A percentile compares a stretch with the other conserved stretches of the same genome.
phyloP scores from a whole-genome alignment of 2,329 filamentous ascomycete species.

The Aureobasidium musti region DNA sequence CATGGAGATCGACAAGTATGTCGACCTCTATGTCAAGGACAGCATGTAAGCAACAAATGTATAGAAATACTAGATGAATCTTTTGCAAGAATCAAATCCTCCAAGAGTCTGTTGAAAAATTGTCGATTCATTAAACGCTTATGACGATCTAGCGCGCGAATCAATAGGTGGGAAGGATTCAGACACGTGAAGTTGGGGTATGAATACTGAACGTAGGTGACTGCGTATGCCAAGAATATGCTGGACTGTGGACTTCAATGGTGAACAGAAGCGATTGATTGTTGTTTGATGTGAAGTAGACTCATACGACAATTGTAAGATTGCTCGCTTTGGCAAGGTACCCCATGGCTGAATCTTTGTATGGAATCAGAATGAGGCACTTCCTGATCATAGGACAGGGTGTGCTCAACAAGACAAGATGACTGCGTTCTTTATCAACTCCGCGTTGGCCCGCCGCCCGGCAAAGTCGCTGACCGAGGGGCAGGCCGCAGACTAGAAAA shows the following conservation, averaged over 20 bases:
- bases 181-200: conserved; percentile 11
- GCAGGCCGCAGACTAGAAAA: conserved; percentile 1
- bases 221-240: conserved; percentile 6
- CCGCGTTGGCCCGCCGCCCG: conserved; percentile 4
- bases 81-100: not conserved
- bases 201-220: not conserved
- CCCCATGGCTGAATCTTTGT: not conserved
- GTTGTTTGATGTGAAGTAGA: too few relatives aligned
- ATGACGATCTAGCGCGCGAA: conserved; percentile 7
- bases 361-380: not conserved
- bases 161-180: not conserved
- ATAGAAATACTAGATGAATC: conserved; percentile 3
- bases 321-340: not conserved
- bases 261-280: too few relatives aligned
- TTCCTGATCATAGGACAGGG: not conserved
- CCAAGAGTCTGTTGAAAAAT: not conserved
- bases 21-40: conserved; percentile 75
- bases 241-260: not conserved
- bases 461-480: conserved; percentile 19
- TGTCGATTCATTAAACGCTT: conserved; percentile 1
- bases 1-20: conserved; percentile 87
- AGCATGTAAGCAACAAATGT: conserved; percentile 32
- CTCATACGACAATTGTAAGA: too few relatives aligned
- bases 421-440: not conserved
- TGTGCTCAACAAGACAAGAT: not conserved